Evolutionary conservation across 169 alveolate genomes (phyloP).

Genomic region (Babesia caballi): DNA sequence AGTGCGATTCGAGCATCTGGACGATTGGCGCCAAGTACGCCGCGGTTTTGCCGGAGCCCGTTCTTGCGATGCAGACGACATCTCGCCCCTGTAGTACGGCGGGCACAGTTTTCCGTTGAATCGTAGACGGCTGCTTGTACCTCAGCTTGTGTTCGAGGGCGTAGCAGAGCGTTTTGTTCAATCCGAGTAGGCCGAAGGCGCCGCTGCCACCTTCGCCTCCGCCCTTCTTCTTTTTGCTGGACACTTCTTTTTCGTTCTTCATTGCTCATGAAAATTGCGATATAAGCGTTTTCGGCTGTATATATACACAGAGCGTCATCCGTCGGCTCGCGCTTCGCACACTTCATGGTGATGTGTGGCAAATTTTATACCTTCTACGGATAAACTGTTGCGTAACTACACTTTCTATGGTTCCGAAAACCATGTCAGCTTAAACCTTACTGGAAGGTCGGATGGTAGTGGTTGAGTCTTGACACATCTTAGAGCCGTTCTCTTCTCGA

Average conservation of each 20-base stretch:
- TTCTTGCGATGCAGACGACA: conserved; percentile 91
- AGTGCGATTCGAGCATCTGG: conserved; percentile 85
- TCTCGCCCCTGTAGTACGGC: conserved; percentile 87
- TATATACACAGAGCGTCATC: no score
- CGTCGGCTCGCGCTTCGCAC: no score
- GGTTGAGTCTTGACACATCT: no score
- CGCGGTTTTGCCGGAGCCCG: conserved; percentile 96
- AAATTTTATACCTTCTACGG: no score
- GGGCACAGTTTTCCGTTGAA: conserved; percentile 91
- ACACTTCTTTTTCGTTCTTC: not conserved
- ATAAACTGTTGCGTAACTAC: no score
- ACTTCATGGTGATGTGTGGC: not conserved
- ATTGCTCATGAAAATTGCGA: no score
- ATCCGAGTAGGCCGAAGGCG: conserved; percentile 73
- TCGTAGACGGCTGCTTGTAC: conserved; percentile 90
- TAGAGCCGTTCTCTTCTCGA: no score
- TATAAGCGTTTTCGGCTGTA: no score
- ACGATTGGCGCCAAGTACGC: conserved; percentile 91
- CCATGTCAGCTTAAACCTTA: no score
- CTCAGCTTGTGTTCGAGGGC: conserved; percentile 66
- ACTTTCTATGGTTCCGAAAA: no score
- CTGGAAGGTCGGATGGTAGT: no score
- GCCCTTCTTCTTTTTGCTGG: conserved; percentile 40
- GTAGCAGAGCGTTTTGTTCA: conserved; percentile 67
- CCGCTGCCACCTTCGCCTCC: conserved; percentile 56